These are phyloP conservation scores for Fusarium tuaranense DNA, from an alignment of 2,329 filamentous ascomycete genomes.

Conservation along the genomic window DNA sequence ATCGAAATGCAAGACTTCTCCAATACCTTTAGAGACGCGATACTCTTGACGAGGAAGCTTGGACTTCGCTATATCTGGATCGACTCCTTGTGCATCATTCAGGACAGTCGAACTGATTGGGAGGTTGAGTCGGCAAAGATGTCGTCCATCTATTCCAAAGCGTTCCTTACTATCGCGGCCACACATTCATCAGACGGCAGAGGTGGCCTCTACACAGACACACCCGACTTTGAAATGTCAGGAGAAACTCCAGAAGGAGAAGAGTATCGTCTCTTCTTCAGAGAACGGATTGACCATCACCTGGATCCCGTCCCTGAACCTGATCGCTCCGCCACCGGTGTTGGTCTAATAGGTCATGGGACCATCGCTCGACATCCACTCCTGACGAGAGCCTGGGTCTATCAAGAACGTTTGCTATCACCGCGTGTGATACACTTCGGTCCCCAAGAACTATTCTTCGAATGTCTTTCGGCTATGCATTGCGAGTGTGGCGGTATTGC, in stretches of 20 bases:
- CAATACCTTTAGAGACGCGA: constrained; percentile 18
- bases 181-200: constrained; percentile 9
- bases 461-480: constrained; percentile 18
- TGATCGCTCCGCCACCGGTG: neutral
- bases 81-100: constrained; percentile 32
- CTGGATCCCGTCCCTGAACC: neutral
- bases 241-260: neutral
- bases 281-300: constrained; percentile 7
- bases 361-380: constrained; percentile 21
- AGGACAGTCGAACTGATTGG: constrained; percentile 34
- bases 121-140: constrained; percentile 34
- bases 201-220: constrained; percentile 18
- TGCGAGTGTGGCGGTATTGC: constrained; percentile 32
- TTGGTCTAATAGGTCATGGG: neutral
- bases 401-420: constrained; percentile 42
- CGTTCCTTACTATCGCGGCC: constrained; percentile 34
- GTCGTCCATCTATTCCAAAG: constrained; percentile 33
- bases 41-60: constrained; percentile 14
- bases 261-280: constrained; percentile 3
- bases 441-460: constrained; percentile 27
- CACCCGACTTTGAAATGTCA: constrained; percentile 1
- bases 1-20: constrained; percentile 10
- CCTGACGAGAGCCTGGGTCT: constrained; percentile 34
- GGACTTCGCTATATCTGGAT: constrained; percentile 37
- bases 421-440: constrained; percentile 39